These are phyloP conservation scores for Starmerella sirachaensis DNA, from an alignment of 805 yeast genomes.

Conservation along the genomic window DNA sequence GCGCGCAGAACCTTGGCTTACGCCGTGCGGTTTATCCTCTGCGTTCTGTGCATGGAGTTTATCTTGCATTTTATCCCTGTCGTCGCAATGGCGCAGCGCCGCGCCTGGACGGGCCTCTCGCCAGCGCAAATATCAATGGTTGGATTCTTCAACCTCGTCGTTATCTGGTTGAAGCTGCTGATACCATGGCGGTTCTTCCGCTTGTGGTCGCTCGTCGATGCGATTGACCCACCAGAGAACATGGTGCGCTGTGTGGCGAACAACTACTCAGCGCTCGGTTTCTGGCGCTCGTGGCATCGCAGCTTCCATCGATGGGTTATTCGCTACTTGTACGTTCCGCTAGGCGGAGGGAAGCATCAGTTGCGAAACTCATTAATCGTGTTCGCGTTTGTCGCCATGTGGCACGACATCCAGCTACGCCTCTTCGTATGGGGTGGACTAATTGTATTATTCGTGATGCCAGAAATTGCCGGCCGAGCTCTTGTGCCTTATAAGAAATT, in stretches of 20 bases:
- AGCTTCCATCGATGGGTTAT: slow-evolving; percentile 83
- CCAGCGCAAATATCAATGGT: slow-evolving; percentile 94
- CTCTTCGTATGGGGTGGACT: slow-evolving; percentile 94
- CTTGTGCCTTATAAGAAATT: slow-evolving; percentile 31
- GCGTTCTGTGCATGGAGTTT: slow-evolving; percentile 80
- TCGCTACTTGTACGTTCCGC: slow-evolving; percentile 78
- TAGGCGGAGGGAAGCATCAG: slow-evolving; percentile 71
- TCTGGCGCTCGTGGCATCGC: slow-evolving; percentile 99
- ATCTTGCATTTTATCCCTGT: slow-evolving; percentile 80
- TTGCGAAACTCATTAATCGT: slow-evolving; percentile 69
- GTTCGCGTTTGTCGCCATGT: slow-evolving; percentile 87
- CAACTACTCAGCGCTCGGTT: slow-evolving; percentile 84
- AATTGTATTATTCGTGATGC: slow-evolving; percentile 71
- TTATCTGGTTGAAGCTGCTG: slow-evolving; percentile 83
- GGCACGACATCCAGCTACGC: slow-evolving; percentile 94
- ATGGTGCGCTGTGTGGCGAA: slow-evolving; percentile 94
- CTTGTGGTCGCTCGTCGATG: slow-evolving; percentile 84
- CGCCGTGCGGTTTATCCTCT: slow-evolving; percentile 54
- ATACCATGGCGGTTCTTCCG: slow-evolving; percentile 96
- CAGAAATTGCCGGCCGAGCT: slow-evolving; percentile 60
- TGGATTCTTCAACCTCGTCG: slow-evolving; percentile 76
- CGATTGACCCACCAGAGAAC: slow-evolving; percentile 93
- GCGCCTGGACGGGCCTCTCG: slow-evolving; percentile 80
- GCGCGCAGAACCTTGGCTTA: slow-evolving; percentile 44
- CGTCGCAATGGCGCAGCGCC: slow-evolving; percentile 79